Conservation (phyloP, 2,329 filamentous ascomycete species). For the Fusarium veterinarium region DNA sequence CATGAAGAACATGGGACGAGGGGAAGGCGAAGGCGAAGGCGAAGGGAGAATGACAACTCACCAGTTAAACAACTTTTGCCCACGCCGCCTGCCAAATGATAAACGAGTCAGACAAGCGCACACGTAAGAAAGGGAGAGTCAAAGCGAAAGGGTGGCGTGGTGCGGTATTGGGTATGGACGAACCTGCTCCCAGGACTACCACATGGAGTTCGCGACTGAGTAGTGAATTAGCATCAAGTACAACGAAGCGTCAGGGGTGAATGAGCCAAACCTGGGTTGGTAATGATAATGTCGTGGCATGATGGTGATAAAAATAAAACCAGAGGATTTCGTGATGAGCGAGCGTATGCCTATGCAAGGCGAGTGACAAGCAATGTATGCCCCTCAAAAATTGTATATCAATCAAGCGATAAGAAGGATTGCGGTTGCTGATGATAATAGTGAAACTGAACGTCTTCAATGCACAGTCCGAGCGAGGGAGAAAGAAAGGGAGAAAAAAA, state of each 20-base stretch:
- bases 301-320: constrained; percentile 16
- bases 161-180: constrained; percentile 46
- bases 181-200: constrained; percentile 83
- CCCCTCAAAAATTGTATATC: constrained; percentile 5
- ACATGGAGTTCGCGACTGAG: constrained; percentile 81
- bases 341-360: constrained; percentile 15
- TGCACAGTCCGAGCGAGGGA: constrained; percentile 10
- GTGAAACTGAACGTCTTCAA: constrained; percentile 2
- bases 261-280: constrained; percentile 42
- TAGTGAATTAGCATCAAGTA: constrained; percentile 30
- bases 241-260: background rate
- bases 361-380: constrained; percentile 2
- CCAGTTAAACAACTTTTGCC: constrained; percentile 93
- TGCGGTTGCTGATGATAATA: constrained; percentile 2
- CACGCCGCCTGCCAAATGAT: constrained; percentile 74
- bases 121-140: constrained; percentile 15
- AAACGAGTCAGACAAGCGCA: constrained; percentile 47
- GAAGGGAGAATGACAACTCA: constrained; percentile 55
- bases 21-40: background rate
- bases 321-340: constrained; percentile 11
- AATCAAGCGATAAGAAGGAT: constrained; percentile 27
- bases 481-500: background rate
- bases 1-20: constrained; percentile 24
- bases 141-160: background rate
- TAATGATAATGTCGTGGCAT: constrained; percentile 48